Evolutionary conservation across 1,284 basidiomycete species (phyloP), one percentile per base, ranked within the genome.

Genomic region (Melampsora americana): DNA sequence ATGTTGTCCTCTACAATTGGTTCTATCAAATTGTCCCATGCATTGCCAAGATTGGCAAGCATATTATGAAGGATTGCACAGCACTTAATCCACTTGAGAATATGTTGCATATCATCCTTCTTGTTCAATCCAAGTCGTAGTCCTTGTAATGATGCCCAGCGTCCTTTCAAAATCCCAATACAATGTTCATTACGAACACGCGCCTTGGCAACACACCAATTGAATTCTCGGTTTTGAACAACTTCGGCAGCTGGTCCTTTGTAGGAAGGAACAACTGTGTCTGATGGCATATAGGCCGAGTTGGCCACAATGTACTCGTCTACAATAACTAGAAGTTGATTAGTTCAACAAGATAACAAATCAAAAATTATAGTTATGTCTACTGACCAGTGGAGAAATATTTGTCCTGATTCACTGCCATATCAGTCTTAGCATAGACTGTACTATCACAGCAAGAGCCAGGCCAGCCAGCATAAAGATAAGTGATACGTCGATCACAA

Each of bases 31-130:
- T 68, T 44, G 35, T 68, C 66, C 42, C 66, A 68, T 26, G 66
- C 7, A 23, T 68, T 35, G 9, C 48, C 48, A 30, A 68, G n/a
- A 18, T 32, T 42, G 5, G 66, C 53, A 18, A 69, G 56, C 68
- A 69, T 60, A 23, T 69, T 69, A 39, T 69, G 68, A 30, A 69
- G 28, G 35, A 69, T 60, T 2, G 28, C 42, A 26, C 67, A 69
- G 14, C 48, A 53, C 26, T 69, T 50, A 3, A 69, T 53, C 67
- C 67, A 69, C 26, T 46, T 42, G 23, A 64, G 32, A 16, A 64
- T 64, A 42, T 64, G 23, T 28, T 32, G 61, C 61, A 64, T 64
- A 18, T 64, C 61, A 18, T 42, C 14, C 23, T 28, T 28, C n/a
- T 32, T 30, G 16, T 64, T 32, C 20, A 64, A 42, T 23, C 18